A percentile compares a stretch with the other conserved stretches of the same genome.
These are phyloP conservation scores for Calendula officinalis DNA, from an alignment of 129 eudicot species.

Conservation along the genomic window DNA sequence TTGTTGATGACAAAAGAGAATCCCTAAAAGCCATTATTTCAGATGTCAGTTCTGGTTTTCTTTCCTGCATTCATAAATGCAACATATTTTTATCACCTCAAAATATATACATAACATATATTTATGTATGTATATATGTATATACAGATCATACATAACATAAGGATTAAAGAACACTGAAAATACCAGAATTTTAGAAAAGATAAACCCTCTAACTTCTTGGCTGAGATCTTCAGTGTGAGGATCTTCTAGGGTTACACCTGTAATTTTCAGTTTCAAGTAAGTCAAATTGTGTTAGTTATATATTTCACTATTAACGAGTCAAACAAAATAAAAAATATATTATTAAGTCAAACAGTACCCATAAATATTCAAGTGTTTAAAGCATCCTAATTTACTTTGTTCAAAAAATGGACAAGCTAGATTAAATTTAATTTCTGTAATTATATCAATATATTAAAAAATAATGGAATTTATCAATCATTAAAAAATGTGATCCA, in stretches of 20 bases:
- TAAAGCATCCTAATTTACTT: too few relatives aligned
- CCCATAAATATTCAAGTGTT: too few relatives aligned
- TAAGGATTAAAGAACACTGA: conserved; percentile 6
- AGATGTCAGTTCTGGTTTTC: conserved; percentile 81
- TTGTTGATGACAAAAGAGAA: conserved; percentile 78
- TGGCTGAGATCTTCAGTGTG: conserved; percentile 96
- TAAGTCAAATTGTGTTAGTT: background rate
- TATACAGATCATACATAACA: background rate
- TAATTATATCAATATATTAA: too few relatives aligned
- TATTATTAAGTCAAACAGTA: too few relatives aligned
- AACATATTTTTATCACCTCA: background rate
- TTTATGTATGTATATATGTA: too few relatives aligned
- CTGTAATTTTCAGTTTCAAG: conserved; percentile 39
- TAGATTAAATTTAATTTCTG: too few relatives aligned
- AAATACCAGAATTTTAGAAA: conserved; percentile 78
- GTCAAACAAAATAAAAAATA: background rate
- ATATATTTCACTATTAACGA: background rate
- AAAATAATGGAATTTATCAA: too few relatives aligned
- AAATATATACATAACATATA: too few relatives aligned
- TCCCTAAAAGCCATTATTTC: conserved; percentile 96
- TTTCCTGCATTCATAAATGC: conserved; percentile 59
- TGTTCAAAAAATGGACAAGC: too few relatives aligned
- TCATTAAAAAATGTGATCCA: too few relatives aligned
- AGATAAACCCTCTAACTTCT: conserved; percentile 97
- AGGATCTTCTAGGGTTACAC: conserved; percentile 95